Base-by-base conservation (phyloP, 768 basidiomycete genomes). In the Mycena floridula region DNA sequence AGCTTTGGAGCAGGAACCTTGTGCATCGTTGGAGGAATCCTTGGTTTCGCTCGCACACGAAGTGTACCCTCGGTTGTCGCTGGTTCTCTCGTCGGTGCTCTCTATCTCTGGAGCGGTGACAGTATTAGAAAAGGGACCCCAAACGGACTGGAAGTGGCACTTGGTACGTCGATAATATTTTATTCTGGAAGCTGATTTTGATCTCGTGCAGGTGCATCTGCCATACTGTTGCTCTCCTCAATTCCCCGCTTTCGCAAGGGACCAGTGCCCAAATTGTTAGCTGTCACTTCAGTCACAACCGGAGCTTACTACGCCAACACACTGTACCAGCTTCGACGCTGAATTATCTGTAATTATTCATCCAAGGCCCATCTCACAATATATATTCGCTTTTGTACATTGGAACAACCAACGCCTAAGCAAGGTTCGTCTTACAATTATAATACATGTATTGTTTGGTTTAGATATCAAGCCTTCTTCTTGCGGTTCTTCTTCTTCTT, bases 61-160 rank as follows among this genome's bases (percentile, higher is more conserved):
- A 91, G 88, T 25, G 68, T 91, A 24, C 90, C 89, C 5, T 91
- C 90, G 11, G 60, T 92, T 32, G 78, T 91, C 16, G 89, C 89
- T 46, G 89, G 89, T 23, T 25, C 0, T 50, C 89, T 87, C 53
- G 87, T 92, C 37, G 89, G 89, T 47, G 65, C 77, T 15, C 70
- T 89, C 39, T 92, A 86, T 62, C 69, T 89, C 21, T 90, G 81
- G 77, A 83, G 86, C 45, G 89, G 82, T 27, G 76, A 87, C 49
- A 72, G 69, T 56, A 85, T 92, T 51, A 79, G 81, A 48, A 86
- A 76, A 57, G 84, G 86, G 27, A 75, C 78, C 11, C 57, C 76
- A 3, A 81, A 85, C 50, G 86, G 89, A n/a, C 63, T 89, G 43
- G 85, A 91, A 57, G 78, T 72, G 24, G 89, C 89, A 28, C 70